These are phyloP conservation scores for Dendryphion nanum DNA, from an alignment of 2,329 filamentous ascomycete species.

Conservation along the genomic window DNA sequence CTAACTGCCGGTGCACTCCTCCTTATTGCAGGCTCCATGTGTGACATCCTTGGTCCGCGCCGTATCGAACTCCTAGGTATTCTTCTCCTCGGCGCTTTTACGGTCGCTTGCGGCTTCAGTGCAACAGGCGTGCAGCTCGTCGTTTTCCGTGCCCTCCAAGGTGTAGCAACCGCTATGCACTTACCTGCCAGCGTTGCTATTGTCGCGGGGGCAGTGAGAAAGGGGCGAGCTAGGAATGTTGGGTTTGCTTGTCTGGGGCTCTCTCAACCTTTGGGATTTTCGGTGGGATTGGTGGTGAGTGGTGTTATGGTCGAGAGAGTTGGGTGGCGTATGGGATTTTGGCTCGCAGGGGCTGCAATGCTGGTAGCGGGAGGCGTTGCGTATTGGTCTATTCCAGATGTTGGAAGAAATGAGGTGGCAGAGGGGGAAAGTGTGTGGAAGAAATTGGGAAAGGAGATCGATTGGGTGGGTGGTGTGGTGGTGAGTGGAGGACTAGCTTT, in stretches of 20 bases:
- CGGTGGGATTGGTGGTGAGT: conserved; percentile 50
- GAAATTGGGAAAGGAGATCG: conserved; percentile 20
- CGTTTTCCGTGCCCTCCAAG: conserved; percentile 47
- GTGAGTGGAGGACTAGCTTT: conserved; percentile 22
- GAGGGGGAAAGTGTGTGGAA: conserved; percentile 3
- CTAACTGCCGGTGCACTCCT: conserved; percentile 51
- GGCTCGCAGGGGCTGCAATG: conserved; percentile 32
- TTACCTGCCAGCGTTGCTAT: conserved; percentile 49
- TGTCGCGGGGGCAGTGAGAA: conserved; percentile 33
- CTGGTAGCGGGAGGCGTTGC: conserved; percentile 34
- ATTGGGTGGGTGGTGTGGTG: conserved; percentile 29
- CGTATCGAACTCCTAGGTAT: conserved; percentile 45
- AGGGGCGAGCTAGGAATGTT: conserved; percentile 30
- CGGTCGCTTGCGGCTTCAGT: conserved; percentile 47
- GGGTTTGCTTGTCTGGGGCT: conserved; percentile 43
- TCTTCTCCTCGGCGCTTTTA: conserved; percentile 43
- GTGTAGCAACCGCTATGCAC: conserved; percentile 48
- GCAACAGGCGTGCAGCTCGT: conserved; percentile 45
- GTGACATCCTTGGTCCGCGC: conserved; percentile 51
- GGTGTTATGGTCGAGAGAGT: conserved; percentile 49
- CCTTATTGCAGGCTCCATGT: conserved; percentile 50
- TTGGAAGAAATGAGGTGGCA: conserved; percentile 7
- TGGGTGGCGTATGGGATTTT: conserved; percentile 52
- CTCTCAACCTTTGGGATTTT: conserved; percentile 51
- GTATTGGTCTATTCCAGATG: conserved; percentile 21